Evolutionary conservation across 1,284 basidiomycete genomes (phyloP).

Genomic region (Ceratobasidium theobromae): DNA sequence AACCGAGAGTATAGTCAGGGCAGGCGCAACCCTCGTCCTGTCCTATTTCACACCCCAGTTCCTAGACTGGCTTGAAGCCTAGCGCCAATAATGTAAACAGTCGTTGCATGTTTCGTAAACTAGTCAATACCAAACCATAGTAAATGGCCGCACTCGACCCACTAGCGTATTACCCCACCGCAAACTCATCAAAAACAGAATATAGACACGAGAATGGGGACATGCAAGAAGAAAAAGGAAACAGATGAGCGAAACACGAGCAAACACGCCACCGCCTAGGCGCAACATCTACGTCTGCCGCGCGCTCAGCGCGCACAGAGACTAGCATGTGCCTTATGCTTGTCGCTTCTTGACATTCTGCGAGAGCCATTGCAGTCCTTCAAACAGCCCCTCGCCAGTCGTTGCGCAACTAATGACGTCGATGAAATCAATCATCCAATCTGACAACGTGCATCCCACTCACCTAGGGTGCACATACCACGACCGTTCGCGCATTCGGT

Average conservation of each 20-base stretch:
- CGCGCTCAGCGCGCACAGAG: constrained; percentile 16
- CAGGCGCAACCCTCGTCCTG: constrained; percentile 87
- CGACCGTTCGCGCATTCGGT: constrained; percentile 93
- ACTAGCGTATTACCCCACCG: constrained; percentile 10
- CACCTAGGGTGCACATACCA: constrained; percentile 99
- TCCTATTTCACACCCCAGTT: constrained; percentile 97
- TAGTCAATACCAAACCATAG: constrained; percentile 8
- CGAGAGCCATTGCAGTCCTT: constrained; percentile 94
- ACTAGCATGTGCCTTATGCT: constrained; percentile 41
- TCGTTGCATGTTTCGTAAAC: constrained; percentile 22
- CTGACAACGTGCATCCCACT: constrained; percentile 41
- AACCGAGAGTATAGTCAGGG: constrained; percentile 85
- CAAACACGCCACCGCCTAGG: not conserved
- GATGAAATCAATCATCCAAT: constrained; percentile 7
- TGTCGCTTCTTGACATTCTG: constrained; percentile 93
- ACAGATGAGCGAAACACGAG: not conserved
- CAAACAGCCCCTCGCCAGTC: constrained; percentile 92
- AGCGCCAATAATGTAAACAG: not conserved
- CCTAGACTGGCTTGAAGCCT: constrained; percentile 78
- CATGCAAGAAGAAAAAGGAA: not conserved
- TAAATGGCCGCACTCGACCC: not conserved
- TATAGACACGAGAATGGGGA: not conserved
- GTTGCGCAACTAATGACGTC: constrained; percentile 75
- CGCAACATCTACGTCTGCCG: not conserved
- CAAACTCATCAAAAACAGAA: not conserved